Base-by-base conservation (phyloP, 257 asterid species). In the Solanum chaucha region DNA sequence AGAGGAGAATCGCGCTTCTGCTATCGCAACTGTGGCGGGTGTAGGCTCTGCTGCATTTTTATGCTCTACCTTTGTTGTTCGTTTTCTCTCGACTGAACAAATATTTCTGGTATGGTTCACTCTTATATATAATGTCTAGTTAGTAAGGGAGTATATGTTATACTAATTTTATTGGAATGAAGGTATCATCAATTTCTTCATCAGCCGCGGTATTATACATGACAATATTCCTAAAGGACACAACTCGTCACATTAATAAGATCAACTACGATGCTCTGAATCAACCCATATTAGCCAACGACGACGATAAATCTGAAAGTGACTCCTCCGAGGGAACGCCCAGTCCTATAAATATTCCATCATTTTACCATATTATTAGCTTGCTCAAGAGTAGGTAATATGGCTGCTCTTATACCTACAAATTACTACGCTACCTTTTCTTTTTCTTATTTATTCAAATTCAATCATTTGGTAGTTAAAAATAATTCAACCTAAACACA, bases 1-100 rank as follows among this genome's bases (percentile, higher is more conserved):
- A 0, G 93, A 92, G 86, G 92, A 87, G 48, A 94, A 92, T 82
- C 94, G 95, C 1, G 94, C 92, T 12, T 83, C 93, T 12, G 94
- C 94, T 3, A 90, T 94, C 38, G 97, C 94, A 34, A 32, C 91
- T 10, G 77, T 93, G 82, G 88, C 93, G 2, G 95, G 97, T 6
- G 91, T 92, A 20, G 89, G 89, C 3, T 82, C 94, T 2, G 94
- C 91, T 3, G 94, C 97, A 32, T 91, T 86, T 17, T 89, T 94
- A 14, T 90, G 92, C 34, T 92, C 93, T 61, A 94, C 94, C 81
- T 58, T 94, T 40, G 86, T 91, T 4, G 94, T 93, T 75, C 93
- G 95, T 11, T 67, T 92, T 28, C 94, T 94, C 70, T 91, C 97
- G n/a, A 91, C 91, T 4, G 83, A 71, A 30, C 88, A 87, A 30